Percentiles rank a stretch among this genome's conserved stretches.
Evolutionary conservation across 768 basidiomycete species (phyloP).

Genomic region (Agrocybe praecox): DNA sequence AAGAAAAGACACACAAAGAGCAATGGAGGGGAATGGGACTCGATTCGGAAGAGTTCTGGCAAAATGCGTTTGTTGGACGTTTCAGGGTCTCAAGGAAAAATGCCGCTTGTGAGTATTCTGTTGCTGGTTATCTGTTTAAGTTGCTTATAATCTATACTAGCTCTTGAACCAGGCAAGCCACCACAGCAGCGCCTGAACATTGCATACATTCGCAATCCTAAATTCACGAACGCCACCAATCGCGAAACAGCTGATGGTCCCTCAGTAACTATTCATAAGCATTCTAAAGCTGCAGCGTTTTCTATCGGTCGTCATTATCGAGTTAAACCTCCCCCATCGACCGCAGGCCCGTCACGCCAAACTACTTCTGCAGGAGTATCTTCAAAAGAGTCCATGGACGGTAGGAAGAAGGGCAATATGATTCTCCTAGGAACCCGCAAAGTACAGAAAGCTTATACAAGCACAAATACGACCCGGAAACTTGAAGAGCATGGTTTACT

Average conservation of each 20-base stretch:
- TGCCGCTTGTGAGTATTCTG: conserved; percentile 35
- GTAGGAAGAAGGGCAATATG: conserved; percentile 38
- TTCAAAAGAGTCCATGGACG: conserved; percentile 19
- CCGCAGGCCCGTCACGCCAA: not conserved
- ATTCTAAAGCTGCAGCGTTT: conserved; percentile 78
- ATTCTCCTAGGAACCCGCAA: conserved; percentile 73
- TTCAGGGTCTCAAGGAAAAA: conserved; percentile 61
- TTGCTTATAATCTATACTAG: conserved; percentile 23
- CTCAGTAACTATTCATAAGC: conserved; percentile 74
- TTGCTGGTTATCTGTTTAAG: not conserved
- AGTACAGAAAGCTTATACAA: conserved; percentile 81
- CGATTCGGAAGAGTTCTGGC: conserved; percentile 67
- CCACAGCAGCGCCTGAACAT: conserved; percentile 72
- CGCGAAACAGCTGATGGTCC: conserved; percentile 53
- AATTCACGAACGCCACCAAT: conserved; percentile 26
- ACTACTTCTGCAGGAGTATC: conserved; percentile 21
- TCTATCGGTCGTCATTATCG: conserved; percentile 73
- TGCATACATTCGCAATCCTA: conserved; percentile 54
- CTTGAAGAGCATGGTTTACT: conserved; percentile 70
- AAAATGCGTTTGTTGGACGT: conserved; percentile 60
- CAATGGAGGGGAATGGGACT: conserved; percentile 52
- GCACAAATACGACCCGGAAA: conserved; percentile 70
- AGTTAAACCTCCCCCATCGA: conserved; percentile 6
- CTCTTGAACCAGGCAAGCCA: conserved; percentile 54
- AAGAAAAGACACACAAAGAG: conserved; percentile 20